These are phyloP conservation scores for Scenedesmus sp. DNA, from an alignment of 163 green algal genomes.

Conservation along the genomic window DNA sequence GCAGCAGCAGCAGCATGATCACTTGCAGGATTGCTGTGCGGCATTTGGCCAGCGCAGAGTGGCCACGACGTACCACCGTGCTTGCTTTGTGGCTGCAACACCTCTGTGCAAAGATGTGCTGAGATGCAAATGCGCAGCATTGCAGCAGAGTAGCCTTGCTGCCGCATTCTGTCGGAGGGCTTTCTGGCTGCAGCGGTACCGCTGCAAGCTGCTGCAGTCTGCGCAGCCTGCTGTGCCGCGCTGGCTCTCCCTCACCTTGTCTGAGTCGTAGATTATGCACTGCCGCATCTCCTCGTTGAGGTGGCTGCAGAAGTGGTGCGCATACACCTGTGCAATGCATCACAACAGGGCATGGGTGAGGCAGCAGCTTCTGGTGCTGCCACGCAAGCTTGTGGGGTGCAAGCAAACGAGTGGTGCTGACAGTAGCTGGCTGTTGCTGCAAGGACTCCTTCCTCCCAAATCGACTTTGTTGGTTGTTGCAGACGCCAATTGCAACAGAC, in stretches of 20 bases:
- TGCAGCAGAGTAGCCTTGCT: too few species aligned
- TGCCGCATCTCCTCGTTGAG: conserved; percentile 79
- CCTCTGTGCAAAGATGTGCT: too few species aligned
- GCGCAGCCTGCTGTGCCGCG: too few species aligned
- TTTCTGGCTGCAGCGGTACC: too few species aligned
- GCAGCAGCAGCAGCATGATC: not conserved
- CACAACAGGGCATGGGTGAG: not conserved
- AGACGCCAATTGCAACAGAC: not conserved
- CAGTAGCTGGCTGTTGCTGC: not conserved
- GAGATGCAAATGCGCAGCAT: too few species aligned
- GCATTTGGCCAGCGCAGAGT: not conserved
- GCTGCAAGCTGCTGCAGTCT: too few species aligned
- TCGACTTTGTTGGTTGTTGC: too few species aligned
- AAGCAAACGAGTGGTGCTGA: not conserved
- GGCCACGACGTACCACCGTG: not conserved
- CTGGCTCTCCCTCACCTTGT: not conserved
- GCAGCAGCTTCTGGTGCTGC: not conserved
- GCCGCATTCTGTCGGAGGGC: too few species aligned
- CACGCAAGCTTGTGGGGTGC: not conserved
- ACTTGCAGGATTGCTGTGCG: not conserved
- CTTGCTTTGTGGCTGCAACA: not conserved
- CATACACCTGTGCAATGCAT: conserved; percentile 65
- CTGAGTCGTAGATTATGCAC: conserved; percentile 79
- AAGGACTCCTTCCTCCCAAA: not conserved
- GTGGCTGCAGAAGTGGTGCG: conserved; percentile 82